These are phyloP conservation scores for Fusarium cyanostomum DNA, from an alignment of 2,329 filamentous ascomycete species.

Conservation along the genomic window DNA sequence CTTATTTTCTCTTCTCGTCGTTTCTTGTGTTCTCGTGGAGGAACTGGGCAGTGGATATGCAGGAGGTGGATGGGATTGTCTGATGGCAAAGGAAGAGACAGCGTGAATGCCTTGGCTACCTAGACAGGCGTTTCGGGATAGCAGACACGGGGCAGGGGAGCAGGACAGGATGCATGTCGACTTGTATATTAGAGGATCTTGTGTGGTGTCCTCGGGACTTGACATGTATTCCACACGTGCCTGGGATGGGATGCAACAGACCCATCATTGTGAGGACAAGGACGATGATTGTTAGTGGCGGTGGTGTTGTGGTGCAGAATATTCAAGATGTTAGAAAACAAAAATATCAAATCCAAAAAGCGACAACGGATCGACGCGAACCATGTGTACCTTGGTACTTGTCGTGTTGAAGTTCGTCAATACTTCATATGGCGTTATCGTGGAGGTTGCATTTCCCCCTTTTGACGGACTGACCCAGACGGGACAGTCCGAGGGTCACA, in stretches of 20 bases:
- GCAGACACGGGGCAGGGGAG: neutral
- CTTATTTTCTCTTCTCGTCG: slow-evolving; percentile 35
- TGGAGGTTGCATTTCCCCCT: neutral
- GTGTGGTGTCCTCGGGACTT: slow-evolving; percentile 26
- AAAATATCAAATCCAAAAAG: slow-evolving; percentile 24
- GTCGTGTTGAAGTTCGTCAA: neutral
- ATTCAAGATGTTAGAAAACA: slow-evolving; percentile 37
- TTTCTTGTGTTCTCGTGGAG: slow-evolving; percentile 32
- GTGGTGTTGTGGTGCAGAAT: slow-evolving; percentile 30
- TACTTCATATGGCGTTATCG: neutral
- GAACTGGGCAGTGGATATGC: slow-evolving; percentile 22
- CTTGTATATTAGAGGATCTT: slow-evolving; percentile 41
- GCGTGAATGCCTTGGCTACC: slow-evolving; percentile 31
- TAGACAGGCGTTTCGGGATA: slow-evolving; percentile 30
- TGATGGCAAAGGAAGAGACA: slow-evolving; percentile 28
- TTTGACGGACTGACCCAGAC: slow-evolving; percentile 5
- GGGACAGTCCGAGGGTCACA: slow-evolving; percentile 1
- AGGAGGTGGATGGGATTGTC: slow-evolving; percentile 36
- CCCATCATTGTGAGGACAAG: slow-evolving; percentile 7
- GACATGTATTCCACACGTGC: slow-evolving; percentile 28
- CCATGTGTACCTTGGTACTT: neutral
- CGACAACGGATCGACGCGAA: slow-evolving; percentile 28
- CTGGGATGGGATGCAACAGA: slow-evolving; percentile 6
- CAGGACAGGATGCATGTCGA: slow-evolving; percentile 34
- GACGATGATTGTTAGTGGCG: slow-evolving; percentile 14